Evolutionary conservation across 148 eudicot species (phyloP), one percentile per base, ranked within the genome.

Genomic region (Camellia lanceoleosa): DNA sequence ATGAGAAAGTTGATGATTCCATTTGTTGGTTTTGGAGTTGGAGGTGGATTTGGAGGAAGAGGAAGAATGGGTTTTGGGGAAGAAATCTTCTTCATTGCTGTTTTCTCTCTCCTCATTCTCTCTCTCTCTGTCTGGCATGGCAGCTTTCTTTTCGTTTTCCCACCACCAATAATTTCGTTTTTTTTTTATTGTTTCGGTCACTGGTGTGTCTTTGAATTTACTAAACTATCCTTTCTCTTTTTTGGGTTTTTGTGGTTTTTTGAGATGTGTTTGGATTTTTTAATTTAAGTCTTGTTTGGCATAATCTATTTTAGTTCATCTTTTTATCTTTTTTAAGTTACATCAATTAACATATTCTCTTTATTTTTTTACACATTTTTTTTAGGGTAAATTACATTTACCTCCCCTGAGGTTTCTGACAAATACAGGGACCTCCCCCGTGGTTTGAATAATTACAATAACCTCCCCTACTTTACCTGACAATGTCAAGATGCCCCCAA

Each of bases 91-190:
- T 79, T 75, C 84, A 79, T 82, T 42, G 52, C 71, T 64, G 38
- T 20, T 19, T 73, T 68, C 71, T 61, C 56, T 67, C 56, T 55
- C 66, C 68, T 72, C 67, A 79, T 75, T 80, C 23, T 71, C 41
- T 44, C 68, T 65, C 44, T 77, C 73, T 74, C 13, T 67, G 41
- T 65, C 62, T 78, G 84, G 84, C 38, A 30, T 30, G 38, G 38
- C 87, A 85, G 81, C 80, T 86, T 86, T 79, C 80, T 86, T 86
- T 83, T 84, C 84, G 82, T 85, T 88, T 89, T 87, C 83, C 87
- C 84, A 83, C 88, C 86, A 79, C 67, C 71, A 61, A 63, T 75
- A 69, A 69, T 79, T 62, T 42, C 52, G 12, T 80, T 65, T 41
- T 11, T 73, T 73, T 73, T 75, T 75, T 20, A 43, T 19, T 41